Conservation (phyloP, 345 rosid genomes). For the Acer saccharum region DNA sequence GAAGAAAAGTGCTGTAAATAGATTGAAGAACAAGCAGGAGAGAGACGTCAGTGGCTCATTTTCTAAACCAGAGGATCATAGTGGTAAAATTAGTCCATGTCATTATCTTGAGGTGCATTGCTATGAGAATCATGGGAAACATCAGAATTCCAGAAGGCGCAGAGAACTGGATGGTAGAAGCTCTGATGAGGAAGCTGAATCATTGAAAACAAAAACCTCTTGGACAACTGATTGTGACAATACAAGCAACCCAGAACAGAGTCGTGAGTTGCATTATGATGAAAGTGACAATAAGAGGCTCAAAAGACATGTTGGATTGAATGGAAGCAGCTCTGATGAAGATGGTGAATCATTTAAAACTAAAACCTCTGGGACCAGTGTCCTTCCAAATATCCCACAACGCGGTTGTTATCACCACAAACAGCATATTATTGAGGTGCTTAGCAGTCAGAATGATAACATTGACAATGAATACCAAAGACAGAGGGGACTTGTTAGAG, state of each 20-base stretch:
- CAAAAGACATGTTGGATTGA: not conserved
- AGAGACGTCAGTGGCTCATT: not conserved
- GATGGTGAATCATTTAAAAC: conserved; percentile 19
- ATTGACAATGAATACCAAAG: not conserved
- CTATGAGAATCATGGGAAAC: conserved; percentile 12
- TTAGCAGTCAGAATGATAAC: conserved; percentile 6
- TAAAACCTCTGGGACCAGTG: conserved; percentile 5
- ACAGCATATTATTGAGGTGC: not conserved
- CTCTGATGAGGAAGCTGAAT: conserved; percentile 4
- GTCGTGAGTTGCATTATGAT: not conserved
- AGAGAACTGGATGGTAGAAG: conserved; percentile 4
- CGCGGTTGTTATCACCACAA: conserved; percentile 2
- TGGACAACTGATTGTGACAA: not conserved
- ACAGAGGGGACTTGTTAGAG: not conserved
- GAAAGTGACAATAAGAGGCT: conserved; percentile 2
- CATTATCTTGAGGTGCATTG: not conserved
- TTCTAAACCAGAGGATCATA: not conserved
- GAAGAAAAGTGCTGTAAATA: not conserved
- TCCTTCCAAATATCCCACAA: conserved; percentile 16
- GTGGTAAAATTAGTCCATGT: conserved; percentile 8
- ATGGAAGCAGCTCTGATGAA: conserved; percentile 12
- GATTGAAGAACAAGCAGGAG: conserved; percentile 1
- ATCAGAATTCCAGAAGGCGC: conserved; percentile 14
- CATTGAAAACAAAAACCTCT: conserved; percentile 12
- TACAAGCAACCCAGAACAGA: not conserved